A percentile compares a stretch with the other conserved stretches of the same genome.
These are phyloP conservation scores for Aegle marmelos DNA, from an alignment of 345 rosid genomes.

Conservation along the genomic window DNA sequence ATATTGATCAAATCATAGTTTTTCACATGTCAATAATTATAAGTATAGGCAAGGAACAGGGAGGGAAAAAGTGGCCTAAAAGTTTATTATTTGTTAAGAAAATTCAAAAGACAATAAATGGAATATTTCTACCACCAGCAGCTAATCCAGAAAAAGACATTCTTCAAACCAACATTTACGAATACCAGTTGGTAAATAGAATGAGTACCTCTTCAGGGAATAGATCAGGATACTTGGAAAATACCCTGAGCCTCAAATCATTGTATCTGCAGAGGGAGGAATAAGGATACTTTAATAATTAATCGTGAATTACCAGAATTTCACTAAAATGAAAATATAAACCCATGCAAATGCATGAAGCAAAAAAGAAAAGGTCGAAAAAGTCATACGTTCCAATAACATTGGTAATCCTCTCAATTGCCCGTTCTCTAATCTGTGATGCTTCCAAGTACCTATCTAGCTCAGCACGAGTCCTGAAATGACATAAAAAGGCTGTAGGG, in stretches of 20 bases:
- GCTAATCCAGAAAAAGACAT: neutral
- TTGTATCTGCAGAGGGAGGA: conserved; percentile 49
- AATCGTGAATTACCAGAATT: neutral
- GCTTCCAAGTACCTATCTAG: conserved; percentile 97
- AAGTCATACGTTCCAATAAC: conserved; percentile 80
- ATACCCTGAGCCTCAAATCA: conserved; percentile 74
- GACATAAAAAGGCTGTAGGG: conserved; percentile 45
- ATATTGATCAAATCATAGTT: neutral
- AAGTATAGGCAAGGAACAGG: neutral
- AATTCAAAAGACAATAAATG: neutral
- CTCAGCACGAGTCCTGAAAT: conserved; percentile 86
- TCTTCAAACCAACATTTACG: conserved; percentile 1
- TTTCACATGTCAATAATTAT: neutral
- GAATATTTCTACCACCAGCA: neutral
- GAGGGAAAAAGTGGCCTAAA: neutral
- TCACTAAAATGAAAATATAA: neutral
- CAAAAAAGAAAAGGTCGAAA: conserved; percentile 1
- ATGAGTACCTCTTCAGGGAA: conserved; percentile 83
- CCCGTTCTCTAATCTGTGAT: conserved; percentile 86
- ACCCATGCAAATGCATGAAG: neutral
- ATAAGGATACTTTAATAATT: conserved; percentile 7
- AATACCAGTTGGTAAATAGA: neutral
- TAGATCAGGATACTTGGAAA: conserved; percentile 79
- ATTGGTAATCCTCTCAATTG: conserved; percentile 82
- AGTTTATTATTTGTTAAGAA: neutral